phyloP scores from a whole-genome alignment of 768 basidiomycete genomes.

The Boletus fagicola region DNA sequence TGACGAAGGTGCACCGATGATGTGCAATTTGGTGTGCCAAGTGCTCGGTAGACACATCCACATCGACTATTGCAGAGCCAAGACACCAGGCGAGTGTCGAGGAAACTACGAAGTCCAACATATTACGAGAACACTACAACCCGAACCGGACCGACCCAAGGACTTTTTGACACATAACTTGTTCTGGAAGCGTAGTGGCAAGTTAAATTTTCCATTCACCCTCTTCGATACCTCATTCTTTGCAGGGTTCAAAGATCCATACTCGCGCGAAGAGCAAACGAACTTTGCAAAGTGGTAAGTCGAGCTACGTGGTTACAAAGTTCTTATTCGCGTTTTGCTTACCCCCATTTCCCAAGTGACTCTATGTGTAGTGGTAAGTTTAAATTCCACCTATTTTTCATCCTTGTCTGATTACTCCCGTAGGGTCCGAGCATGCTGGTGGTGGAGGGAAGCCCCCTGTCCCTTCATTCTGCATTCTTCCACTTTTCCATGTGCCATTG shows the following conservation, averaged over 20 bases:
- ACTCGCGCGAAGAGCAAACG: conserved; percentile 52
- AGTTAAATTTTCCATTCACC: conserved; percentile 1
- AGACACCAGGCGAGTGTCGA: conserved; percentile 34
- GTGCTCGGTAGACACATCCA: conserved; percentile 54
- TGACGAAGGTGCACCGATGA: conserved; percentile 60
- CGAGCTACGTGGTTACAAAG: neutral
- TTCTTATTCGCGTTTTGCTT: neutral
- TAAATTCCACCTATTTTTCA: neutral
- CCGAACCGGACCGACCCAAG: conserved; percentile 46
- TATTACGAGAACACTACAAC: conserved; percentile 37
- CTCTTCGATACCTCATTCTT: neutral
- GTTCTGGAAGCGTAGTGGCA: conserved; percentile 57
- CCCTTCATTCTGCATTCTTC: conserved; percentile 54
- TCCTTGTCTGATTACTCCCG: neutral
- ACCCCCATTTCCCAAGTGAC: conserved; percentile 36
- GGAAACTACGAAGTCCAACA: conserved; percentile 46
- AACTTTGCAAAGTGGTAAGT: conserved; percentile 54
- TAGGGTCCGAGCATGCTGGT: conserved; percentile 51
- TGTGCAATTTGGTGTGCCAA: conserved; percentile 55
- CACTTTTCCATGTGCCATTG: conserved; percentile 49
- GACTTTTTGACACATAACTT: conserved; percentile 55
- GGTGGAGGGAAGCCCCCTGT: conserved; percentile 36
- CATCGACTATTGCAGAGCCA: conserved; percentile 52
- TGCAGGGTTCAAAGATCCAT: conserved; percentile 62
- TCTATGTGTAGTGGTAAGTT: conserved; percentile 48